Evolutionary conservation across 108 stramenopile genomes (phyloP), one percentile per base, ranked within the genome.

Genomic region (Fragilaria crotonensis): DNA sequence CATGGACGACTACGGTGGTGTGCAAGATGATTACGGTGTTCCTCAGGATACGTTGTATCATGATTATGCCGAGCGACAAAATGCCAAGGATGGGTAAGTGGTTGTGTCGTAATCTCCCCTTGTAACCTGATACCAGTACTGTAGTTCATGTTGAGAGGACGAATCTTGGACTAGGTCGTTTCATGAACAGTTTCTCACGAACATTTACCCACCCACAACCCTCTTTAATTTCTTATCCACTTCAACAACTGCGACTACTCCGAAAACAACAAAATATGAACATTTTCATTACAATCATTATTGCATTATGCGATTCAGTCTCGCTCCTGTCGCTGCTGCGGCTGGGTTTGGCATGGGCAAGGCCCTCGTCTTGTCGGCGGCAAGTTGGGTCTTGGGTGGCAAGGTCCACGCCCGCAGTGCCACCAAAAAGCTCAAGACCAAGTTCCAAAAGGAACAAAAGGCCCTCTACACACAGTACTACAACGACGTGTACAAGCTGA

Each of bases 401-500:
- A 78, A 81, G 57, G 60, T 84, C 52, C 87, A 93, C 68, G 72
- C 77, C 9, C 71, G 81, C 1, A 70, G 83, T 14, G 77, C 77
- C 7, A 60, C 78, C 20, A 85, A 89, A 59, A 78, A 79, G 54
- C 27, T 88, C 21, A 88, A 79, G 71, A 59, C 64, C 58, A 86
- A 89, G 65, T 83, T 84, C 56, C 63, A 79, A 66, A 76, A 78
- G 60, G 89, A 90, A 63, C 84, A 88, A 77, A 93, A 94, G 70
- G 63, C 81, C 52, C 71, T 90, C 22, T 94, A 94, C 66, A 70
- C 83, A 5, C 93, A 94, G 71, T 94, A 94, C 58, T 94, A 89
- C 79, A 94, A 94, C 56, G 93, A 94, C 62, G 89, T 94, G n/a
- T 87, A 90, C 68, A 90, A 86, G 63, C 78, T 90, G 46, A 77